Conservation (phyloP, 2,329 filamentous ascomycete genomes). For the Cercospora berteroae region DNA sequence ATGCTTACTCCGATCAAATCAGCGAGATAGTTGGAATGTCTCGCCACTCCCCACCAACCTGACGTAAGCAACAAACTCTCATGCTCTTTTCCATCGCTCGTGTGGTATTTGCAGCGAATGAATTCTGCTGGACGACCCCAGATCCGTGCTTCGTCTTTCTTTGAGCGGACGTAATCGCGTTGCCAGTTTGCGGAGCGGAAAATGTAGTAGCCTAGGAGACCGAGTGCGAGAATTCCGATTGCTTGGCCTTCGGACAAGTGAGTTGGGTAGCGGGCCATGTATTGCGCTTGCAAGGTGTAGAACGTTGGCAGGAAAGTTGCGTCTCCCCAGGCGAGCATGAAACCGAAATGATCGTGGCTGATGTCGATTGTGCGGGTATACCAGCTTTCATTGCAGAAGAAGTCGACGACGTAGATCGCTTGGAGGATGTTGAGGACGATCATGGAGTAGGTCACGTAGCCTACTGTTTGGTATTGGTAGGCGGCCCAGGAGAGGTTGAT, state of each 20-base stretch:
- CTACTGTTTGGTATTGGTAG: constrained; percentile 21
- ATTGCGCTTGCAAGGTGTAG: constrained; percentile 27
- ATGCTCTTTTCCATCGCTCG: constrained; percentile 23
- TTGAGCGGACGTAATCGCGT: constrained; percentile 21
- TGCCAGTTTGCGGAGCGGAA: constrained; percentile 25
- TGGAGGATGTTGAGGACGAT: constrained; percentile 22
- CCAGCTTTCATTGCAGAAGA: constrained; percentile 27
- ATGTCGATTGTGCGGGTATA: constrained; percentile 27
- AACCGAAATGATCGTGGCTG: constrained; percentile 28
- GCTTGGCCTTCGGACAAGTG: constrained; percentile 18
- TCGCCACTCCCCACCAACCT: constrained; percentile 26
- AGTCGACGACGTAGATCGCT: constrained; percentile 25
- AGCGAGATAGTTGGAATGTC: constrained; percentile 26
- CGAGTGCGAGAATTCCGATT: constrained; percentile 16
- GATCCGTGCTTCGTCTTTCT: constrained; percentile 18
- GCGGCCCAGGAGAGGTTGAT: constrained; percentile 25
- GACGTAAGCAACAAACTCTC: constrained; percentile 21
- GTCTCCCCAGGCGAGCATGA: constrained; percentile 28
- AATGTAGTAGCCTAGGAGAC: constrained; percentile 20
- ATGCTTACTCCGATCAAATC: constrained; percentile 23
- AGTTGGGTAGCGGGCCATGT: constrained; percentile 26
- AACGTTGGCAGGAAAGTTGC: constrained; percentile 26
- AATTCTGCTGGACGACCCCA: constrained; percentile 26
- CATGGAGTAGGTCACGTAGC: constrained; percentile 24
- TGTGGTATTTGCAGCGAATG: constrained; percentile 23